Evolutionary conservation across 1,139 yeast genomes (phyloP).

Genomic region (Magnusiomyces paraingens): DNA sequence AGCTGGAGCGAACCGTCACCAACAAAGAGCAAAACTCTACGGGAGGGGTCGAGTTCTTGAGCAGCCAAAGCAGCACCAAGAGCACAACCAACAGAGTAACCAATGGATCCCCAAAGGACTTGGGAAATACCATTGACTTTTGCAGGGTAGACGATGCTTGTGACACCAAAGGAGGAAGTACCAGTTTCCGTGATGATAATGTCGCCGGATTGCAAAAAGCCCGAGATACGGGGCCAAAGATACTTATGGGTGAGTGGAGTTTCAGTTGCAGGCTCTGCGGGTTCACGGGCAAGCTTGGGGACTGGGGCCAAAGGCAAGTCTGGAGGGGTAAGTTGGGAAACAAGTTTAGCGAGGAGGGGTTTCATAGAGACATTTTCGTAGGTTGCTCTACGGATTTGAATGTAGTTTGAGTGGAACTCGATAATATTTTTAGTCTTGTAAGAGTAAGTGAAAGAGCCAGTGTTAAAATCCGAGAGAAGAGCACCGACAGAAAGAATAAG

Average conservation of each 20-base stretch:
- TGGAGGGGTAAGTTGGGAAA: conserved; percentile 16
- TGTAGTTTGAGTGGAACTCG: conserved; percentile 86
- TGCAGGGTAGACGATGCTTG: conserved; percentile 71
- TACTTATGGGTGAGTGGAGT: conserved; percentile 62
- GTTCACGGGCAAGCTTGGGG: conserved; percentile 20
- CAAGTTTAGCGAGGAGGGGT: conserved; percentile 49
- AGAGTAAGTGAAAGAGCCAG: conserved; percentile 81
- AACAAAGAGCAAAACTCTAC: conserved; percentile 72
- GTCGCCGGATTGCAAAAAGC: conserved; percentile 75
- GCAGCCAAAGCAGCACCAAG: conserved; percentile 84
- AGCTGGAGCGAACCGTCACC: conserved; percentile 90
- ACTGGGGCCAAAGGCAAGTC: conserved; percentile 19
- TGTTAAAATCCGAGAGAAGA: conserved; percentile 78
- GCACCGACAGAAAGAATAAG: conserved; percentile 76
- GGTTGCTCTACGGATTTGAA: conserved; percentile 67
- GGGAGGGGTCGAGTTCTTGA: conserved; percentile 59
- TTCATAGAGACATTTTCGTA: conserved; percentile 79
- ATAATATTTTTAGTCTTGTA: conserved; percentile 73
- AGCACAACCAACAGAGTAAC: conserved; percentile 79
- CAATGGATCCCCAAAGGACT: conserved; percentile 88
- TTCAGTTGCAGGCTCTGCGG: conserved; percentile 26
- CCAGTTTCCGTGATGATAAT: conserved; percentile 82
- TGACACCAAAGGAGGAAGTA: conserved; percentile 83
- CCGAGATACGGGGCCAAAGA: conserved; percentile 71
- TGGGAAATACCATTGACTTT: conserved; percentile 74